Percentiles rank a stretch among this genome's conserved stretches.
phyloP scores from a whole-genome alignment of 2,329 filamentous ascomycete species.

The Tolypocladium cylindrosporum region DNA sequence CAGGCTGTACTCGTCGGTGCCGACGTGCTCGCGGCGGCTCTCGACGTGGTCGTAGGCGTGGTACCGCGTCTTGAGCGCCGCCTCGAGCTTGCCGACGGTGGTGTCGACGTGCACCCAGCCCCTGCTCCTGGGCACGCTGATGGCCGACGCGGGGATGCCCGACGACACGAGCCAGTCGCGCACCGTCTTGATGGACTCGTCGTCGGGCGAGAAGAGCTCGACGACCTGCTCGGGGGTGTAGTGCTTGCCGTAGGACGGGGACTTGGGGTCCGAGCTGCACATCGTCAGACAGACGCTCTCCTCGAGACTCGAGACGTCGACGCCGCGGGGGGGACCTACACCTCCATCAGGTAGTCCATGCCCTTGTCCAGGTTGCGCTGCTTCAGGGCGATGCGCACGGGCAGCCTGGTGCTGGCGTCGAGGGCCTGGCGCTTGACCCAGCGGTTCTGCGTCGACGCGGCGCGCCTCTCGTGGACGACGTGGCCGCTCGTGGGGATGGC shows the following conservation, averaged over 20 bases:
- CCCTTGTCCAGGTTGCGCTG: not conserved
- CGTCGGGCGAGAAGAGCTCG: not conserved
- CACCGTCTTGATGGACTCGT: not conserved
- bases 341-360: not conserved
- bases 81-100: not conserved
- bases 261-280: not conserved
- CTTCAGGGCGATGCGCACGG: not conserved
- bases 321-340: not conserved
- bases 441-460: not conserved
- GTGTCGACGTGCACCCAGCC: not conserved
- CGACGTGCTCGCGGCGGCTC: constrained; percentile 19
- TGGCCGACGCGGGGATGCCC: not conserved
- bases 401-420: not conserved
- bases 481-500: not conserved
- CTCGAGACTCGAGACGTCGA: not conserved
- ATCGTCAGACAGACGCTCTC: not conserved
- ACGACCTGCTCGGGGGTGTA: not conserved
- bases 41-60: not conserved
- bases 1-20: constrained; percentile 30
- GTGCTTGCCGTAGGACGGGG: not conserved
- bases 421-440: not conserved
- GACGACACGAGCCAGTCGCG: not conserved
- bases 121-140: not conserved
- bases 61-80: not conserved
- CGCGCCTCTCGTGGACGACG: not conserved